Evolutionary conservation across 2,329 filamentous ascomycete species (phyloP).

Genomic region (Neobulgaria alba): DNA sequence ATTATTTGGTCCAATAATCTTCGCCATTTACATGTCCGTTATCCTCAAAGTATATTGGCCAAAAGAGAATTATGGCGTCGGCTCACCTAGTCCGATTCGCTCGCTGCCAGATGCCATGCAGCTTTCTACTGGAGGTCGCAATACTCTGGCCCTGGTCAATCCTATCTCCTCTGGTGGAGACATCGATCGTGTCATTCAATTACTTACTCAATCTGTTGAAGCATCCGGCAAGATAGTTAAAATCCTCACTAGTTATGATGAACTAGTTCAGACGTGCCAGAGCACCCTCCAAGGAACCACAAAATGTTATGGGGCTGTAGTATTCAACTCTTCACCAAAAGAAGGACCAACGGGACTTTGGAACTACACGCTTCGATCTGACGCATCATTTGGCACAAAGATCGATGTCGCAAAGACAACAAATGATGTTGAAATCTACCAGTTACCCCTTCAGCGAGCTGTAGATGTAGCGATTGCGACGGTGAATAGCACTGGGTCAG

Average conservation of each 20-base stretch:
- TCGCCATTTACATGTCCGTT: constrained; percentile 52
- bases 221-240: constrained; percentile 36
- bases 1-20: constrained; percentile 45
- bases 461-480: constrained; percentile 63
- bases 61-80: constrained; percentile 65
- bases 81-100: constrained; percentile 48
- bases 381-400: constrained; percentile 55
- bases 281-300: constrained; percentile 57
- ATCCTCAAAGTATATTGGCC: constrained; percentile 75
- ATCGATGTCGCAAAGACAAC: constrained; percentile 51
- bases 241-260: constrained; percentile 41
- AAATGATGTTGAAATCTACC: constrained; percentile 68
- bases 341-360: constrained; percentile 58
- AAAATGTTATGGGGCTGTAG: constrained; percentile 60
- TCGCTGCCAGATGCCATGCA: constrained; percentile 54
- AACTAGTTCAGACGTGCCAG: constrained; percentile 52
- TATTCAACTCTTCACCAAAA: constrained; percentile 64
- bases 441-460: constrained; percentile 67
- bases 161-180: constrained; percentile 58
- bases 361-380: constrained; percentile 77
- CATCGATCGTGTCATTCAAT: constrained; percentile 60
- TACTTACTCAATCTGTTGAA: constrained; percentile 45
- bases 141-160: constrained; percentile 69
- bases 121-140: constrained; percentile 45
- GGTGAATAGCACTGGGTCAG: constrained; percentile 35